Evolutionary conservation across 768 basidiomycete genomes (phyloP).

Genomic region (Russula sp.): DNA sequence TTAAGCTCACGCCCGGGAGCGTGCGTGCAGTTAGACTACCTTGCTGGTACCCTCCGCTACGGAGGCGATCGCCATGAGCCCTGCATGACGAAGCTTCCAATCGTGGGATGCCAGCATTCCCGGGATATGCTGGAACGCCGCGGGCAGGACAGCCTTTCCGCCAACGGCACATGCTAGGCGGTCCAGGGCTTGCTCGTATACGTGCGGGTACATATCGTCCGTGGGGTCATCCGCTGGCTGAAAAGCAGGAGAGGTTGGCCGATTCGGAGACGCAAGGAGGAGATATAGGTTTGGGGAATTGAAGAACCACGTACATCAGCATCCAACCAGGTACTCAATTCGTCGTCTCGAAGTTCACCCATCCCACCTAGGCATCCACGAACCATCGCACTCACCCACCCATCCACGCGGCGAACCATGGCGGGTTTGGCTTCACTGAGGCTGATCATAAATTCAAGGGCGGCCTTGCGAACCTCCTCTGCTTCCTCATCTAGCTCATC

Average conservation of each 20-base stretch:
- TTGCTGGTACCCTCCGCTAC: slow-evolving; percentile 83
- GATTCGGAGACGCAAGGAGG: not conserved
- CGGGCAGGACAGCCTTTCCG: slow-evolving; percentile 69
- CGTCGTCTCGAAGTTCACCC: slow-evolving; percentile 69
- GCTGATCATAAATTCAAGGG: slow-evolving; percentile 80
- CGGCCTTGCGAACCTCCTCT: slow-evolving; percentile 65
- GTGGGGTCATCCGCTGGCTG: slow-evolving; percentile 63
- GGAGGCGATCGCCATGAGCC: slow-evolving; percentile 81
- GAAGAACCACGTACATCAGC: slow-evolving; percentile 60
- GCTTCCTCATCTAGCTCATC: slow-evolving; percentile 59
- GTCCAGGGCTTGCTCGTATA: slow-evolving; percentile 83
- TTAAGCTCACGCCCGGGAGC: not conserved
- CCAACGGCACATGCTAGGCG: slow-evolving; percentile 77
- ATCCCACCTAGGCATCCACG: slow-evolving; percentile 79
- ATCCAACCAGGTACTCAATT: slow-evolving; percentile 59
- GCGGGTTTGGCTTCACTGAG: slow-evolving; percentile 70
- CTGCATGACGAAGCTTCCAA: slow-evolving; percentile 84
- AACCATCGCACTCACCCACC: slow-evolving; percentile 69
- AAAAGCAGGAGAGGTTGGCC: not conserved
- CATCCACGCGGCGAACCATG: slow-evolving; percentile 65
- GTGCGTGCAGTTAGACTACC: slow-evolving; percentile 41
- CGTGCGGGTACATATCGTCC: slow-evolving; percentile 65
- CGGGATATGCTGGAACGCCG: slow-evolving; percentile 79
- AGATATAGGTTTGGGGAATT: slow-evolving; percentile 11
- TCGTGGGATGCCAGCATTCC: slow-evolving; percentile 78